Conservation (phyloP, 2,329 filamentous ascomycete genomes). For the Aureobasidium melanogenum region DNA sequence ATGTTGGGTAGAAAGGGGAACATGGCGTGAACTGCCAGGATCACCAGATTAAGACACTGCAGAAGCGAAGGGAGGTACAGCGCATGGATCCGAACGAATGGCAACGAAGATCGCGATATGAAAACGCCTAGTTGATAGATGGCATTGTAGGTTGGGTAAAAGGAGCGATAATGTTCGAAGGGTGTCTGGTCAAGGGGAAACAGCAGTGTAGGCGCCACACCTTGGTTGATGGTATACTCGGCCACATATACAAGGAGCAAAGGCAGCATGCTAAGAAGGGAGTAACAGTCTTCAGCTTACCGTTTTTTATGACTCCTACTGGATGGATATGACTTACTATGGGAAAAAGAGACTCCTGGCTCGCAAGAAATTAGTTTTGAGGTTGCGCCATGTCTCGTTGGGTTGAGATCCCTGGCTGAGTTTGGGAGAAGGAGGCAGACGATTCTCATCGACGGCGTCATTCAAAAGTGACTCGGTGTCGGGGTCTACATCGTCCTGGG, state of each 20-base stretch:
- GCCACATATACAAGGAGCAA: constrained; percentile 87
- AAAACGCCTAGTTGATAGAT: constrained; percentile 95
- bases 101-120: constrained; percentile 82
- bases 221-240: constrained; percentile 97
- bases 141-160: constrained; percentile 91
- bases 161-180: constrained; percentile 72
- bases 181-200: constrained; percentile 72
- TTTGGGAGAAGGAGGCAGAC: not conserved
- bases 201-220: constrained; percentile 78
- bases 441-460: not conserved
- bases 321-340: constrained; percentile 39
- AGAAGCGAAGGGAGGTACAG: constrained; percentile 77
- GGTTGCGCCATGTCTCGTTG: not conserved
- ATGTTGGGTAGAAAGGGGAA: constrained; percentile 76
- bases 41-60: constrained; percentile 66
- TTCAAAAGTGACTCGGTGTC: constrained; percentile 17
- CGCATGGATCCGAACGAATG: constrained; percentile 71
- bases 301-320: not conserved
- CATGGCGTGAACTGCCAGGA: constrained; percentile 69
- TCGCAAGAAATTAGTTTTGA: constrained; percentile 45
- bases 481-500: constrained; percentile 25
- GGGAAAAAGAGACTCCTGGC: constrained; percentile 62
- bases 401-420: not conserved
- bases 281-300: constrained; percentile 2
- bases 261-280: constrained; percentile 62